Conservation (phyloP, 2,329 filamentous ascomycete genomes). For the Penicillium sp. region DNA sequence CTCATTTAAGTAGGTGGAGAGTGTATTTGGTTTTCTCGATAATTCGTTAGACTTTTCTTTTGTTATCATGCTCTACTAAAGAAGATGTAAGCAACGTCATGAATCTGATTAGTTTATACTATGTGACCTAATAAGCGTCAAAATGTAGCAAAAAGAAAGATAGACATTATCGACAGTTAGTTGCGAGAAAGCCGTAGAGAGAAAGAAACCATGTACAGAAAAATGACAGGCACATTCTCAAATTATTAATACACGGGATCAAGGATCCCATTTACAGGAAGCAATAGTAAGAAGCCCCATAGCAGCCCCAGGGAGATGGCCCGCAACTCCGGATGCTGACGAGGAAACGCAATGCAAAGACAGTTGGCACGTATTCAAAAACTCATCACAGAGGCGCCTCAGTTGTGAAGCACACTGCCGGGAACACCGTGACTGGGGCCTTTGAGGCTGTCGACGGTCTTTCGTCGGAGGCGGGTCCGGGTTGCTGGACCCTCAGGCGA, state of each 20-base stretch:
- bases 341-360: conserved; percentile 25
- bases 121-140: neutral
- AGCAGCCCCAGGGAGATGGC: conserved; percentile 36
- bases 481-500: conserved; percentile 34
- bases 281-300: conserved; percentile 24
- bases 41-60: neutral
- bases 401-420: conserved; percentile 49
- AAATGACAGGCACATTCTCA: conserved; percentile 33
- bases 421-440: conserved; percentile 47
- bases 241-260: conserved; percentile 44
- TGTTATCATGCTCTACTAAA: neutral
- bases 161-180: conserved; percentile 36
- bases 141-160: conserved; percentile 8
- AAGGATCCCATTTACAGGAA: conserved; percentile 29
- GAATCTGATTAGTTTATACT: conserved; percentile 7
- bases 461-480: conserved; percentile 45
- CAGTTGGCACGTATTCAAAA: conserved; percentile 21
- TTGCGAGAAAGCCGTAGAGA: conserved; percentile 28
- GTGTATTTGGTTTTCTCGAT: neutral
- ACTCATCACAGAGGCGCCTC: conserved; percentile 23
- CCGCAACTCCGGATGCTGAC: conserved; percentile 38
- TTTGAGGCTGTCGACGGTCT: conserved; percentile 46
- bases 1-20: neutral
- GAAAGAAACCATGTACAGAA: conserved; percentile 32
- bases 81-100: neutral